These are phyloP conservation scores for Adansonia madagascariensis DNA, from an alignment of 441 rosid species.

Conservation along the genomic window DNA sequence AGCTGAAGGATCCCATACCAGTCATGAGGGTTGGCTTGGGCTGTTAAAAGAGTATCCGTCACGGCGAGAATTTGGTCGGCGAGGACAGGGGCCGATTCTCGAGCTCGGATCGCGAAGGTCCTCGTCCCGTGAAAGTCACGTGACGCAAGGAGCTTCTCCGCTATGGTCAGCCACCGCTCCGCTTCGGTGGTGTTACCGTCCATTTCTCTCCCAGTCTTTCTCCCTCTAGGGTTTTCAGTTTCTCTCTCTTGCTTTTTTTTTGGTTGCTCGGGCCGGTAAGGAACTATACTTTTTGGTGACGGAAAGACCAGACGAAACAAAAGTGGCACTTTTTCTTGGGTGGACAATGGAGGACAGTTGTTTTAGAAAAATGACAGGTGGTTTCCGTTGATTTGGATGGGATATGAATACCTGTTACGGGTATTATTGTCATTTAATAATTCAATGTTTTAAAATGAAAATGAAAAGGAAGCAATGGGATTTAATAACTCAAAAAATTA, in stretches of 20 bases:
- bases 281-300: background rate
- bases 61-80: conserved; percentile 76
- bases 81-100: conserved; percentile 70
- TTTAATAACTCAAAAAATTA: no score
- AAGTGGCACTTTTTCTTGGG: background rate
- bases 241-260: background rate
- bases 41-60: conserved; percentile 70
- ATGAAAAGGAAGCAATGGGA: no score
- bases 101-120: conserved; percentile 79
- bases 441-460: no score
- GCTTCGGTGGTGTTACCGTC: conserved; percentile 51
- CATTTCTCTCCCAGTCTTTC: conserved; percentile 15
- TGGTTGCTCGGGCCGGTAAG: background rate
- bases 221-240: background rate
- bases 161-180: conserved; percentile 74
- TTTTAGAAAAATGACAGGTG: background rate
- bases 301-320: background rate
- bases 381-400: background rate
- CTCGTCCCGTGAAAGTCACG: conserved; percentile 78
- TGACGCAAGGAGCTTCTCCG: conserved; percentile 83
- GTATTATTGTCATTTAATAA: background rate
- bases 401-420: background rate
- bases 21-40: conserved; percentile 55
- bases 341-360: conserved; percentile 21
- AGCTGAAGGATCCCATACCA: conserved; percentile 87